These are phyloP conservation scores for Brassica napus DNA, from an alignment of 345 rosid genomes.

Conservation along the genomic window Da-Ae NC_063452.1:20106001-20106500, in stretches of 20 bases:
- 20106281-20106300: conserved; percentile 1
- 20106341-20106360: conserved; percentile 60
- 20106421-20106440: conserved; percentile 76
- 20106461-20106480: conserved; percentile 66
- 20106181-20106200: conserved; percentile 37
- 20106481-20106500: conserved; percentile 72
- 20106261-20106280: conserved; percentile 33
- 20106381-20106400: conserved; percentile 63
- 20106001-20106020: conserved; percentile 65
- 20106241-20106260: conserved; percentile 11
- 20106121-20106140: conserved; percentile 72
- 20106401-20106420: conserved; percentile 69
- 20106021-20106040: conserved; percentile 61
- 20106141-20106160: conserved; percentile 55
- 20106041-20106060: conserved; percentile 78
- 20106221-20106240: conserved; percentile 45
- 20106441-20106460: conserved; percentile 51
- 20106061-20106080: conserved; percentile 85
- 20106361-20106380: conserved; percentile 54
- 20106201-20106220: conserved; percentile 52
- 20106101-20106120: conserved; percentile 61
- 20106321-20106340: conserved; percentile 42
- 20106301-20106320: neutral
- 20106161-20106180: conserved; percentile 38
- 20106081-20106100: conserved; percentile 69